Conservation (phyloP, 371 early-diverging fungal genomes). For the Actinomucor elegans region DNA sequence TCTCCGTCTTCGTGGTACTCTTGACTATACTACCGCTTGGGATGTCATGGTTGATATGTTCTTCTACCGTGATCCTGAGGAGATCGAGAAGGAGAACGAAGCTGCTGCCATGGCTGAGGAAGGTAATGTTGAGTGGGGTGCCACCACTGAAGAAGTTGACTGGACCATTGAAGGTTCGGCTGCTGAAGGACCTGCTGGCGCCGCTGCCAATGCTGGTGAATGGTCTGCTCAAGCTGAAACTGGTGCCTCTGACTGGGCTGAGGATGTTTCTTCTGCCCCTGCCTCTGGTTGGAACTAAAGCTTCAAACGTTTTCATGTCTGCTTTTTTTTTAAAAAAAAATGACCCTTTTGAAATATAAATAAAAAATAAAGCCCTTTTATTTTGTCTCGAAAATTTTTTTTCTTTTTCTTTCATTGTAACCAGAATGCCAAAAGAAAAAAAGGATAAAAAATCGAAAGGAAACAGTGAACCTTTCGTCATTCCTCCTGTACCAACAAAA, state of each 20-base stretch:
- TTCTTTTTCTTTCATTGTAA: neutral
- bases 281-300: conserved; percentile 9
- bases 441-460: conserved; percentile 10
- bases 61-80: conserved; percentile 94
- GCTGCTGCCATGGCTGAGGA: conserved; percentile 35
- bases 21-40: conserved; percentile 83
- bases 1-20: conserved; percentile 94
- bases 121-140: conserved; percentile 27
- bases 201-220: conserved; percentile 40
- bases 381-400: conserved; percentile 7
- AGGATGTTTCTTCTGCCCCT: conserved; percentile 23
- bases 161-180: conserved; percentile 44
- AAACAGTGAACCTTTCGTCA: conserved; percentile 11
- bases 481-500: conserved; percentile 46
- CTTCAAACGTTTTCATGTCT: neutral
- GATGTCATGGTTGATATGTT: conserved; percentile 97
- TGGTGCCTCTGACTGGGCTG: conserved; percentile 32
- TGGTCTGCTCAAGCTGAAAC: conserved; percentile 39
- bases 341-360: neutral
- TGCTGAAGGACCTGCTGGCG: conserved; percentile 36
- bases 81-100: conserved; percentile 87
- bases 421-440: conserved; percentile 20
- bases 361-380: conserved; percentile 5
- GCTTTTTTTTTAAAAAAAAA: neutral
- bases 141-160: conserved; percentile 35